These are phyloP conservation scores for Phytopythium ostracodes DNA, from an alignment of 352 stramenopile species.

Conservation along the genomic window DNA sequence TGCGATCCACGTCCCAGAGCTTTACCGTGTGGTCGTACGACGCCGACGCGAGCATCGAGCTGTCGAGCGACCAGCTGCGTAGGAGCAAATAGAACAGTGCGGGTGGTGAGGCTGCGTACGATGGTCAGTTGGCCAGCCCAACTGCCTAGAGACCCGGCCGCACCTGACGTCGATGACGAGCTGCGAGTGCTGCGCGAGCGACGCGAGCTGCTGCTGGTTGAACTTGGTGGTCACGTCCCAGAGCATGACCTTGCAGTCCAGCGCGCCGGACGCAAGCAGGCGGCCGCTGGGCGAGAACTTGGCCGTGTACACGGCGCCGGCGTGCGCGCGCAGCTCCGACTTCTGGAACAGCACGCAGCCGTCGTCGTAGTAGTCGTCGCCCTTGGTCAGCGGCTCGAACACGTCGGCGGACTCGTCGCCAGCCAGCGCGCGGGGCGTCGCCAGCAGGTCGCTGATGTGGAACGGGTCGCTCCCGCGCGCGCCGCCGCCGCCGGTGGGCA, in stretches of 20 bases:
- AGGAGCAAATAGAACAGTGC: too few relatives aligned
- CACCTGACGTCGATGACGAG: constrained; percentile 82
- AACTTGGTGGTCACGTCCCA: constrained; percentile 89
- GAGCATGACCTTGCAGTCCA: constrained; percentile 79
- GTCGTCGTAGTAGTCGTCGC: constrained; percentile 61
- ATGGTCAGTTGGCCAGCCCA: too few relatives aligned
- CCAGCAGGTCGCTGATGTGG: constrained; percentile 63
- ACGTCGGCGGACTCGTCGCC: constrained; percentile 29
- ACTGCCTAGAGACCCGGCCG: neutral
- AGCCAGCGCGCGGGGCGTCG: constrained; percentile 27
- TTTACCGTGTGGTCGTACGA: constrained; percentile 89
- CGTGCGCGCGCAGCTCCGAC: constrained; percentile 70
- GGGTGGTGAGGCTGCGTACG: neutral
- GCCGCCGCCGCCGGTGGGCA: constrained; percentile 29
- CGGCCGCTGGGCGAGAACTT: constrained; percentile 84
- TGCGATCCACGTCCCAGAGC: constrained; percentile 85
- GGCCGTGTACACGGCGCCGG: constrained; percentile 79
- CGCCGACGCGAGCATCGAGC: constrained; percentile 59
- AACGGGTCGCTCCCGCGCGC: constrained; percentile 50
- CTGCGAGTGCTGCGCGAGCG: constrained; percentile 68
- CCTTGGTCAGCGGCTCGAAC: constrained; percentile 42
- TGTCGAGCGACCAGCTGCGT: constrained; percentile 71
- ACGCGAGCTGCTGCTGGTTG: constrained; percentile 81
- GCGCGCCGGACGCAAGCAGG: constrained; percentile 72
- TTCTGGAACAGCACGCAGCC: constrained; percentile 75